A percentile compares a stretch with the other conserved stretches of the same genome.
Conservation (phyloP, 2,329 filamentous ascomycete species). For the Fusarium mundagurra region DNA sequence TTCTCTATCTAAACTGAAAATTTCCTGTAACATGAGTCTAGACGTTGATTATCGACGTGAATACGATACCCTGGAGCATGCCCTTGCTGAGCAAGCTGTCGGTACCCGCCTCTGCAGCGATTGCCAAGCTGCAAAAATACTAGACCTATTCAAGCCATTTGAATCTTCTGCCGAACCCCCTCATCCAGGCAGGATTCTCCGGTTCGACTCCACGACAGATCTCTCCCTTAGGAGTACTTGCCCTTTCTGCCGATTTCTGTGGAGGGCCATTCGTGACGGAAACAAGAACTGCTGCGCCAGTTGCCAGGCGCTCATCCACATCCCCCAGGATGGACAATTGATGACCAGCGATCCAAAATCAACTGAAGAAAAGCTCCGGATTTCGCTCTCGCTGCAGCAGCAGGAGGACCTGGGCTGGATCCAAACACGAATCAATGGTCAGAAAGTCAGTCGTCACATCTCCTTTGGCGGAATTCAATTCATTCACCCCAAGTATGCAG, state of each 20-base stretch:
- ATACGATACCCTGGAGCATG: not conserved
- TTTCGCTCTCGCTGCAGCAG: not conserved
- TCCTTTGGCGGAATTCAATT: not conserved
- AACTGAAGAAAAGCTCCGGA: not conserved
- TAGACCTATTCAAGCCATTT: not conserved
- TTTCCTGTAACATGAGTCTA: not conserved
- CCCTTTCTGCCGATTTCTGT: not conserved
- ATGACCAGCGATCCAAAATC: not conserved
- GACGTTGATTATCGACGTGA: not conserved
- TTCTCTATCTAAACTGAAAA: not conserved
- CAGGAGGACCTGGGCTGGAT: not conserved
- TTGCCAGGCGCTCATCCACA: not conserved
- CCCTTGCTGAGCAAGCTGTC: not conserved
- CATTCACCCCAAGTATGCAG: not conserved
- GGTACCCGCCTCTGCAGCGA: not conserved
- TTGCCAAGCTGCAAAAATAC: not conserved
- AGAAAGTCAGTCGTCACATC: not conserved
- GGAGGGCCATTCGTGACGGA: not conserved
- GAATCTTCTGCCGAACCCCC: not conserved
- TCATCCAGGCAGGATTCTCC: accelerated
- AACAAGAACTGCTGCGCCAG: not conserved
- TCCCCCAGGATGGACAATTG: not conserved
- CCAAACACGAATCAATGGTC: not conserved
- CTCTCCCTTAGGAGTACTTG: not conserved
- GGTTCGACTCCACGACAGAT: not conserved